Conservation (phyloP, 805 yeast species). For the Clavispora santaluciae region DNA sequence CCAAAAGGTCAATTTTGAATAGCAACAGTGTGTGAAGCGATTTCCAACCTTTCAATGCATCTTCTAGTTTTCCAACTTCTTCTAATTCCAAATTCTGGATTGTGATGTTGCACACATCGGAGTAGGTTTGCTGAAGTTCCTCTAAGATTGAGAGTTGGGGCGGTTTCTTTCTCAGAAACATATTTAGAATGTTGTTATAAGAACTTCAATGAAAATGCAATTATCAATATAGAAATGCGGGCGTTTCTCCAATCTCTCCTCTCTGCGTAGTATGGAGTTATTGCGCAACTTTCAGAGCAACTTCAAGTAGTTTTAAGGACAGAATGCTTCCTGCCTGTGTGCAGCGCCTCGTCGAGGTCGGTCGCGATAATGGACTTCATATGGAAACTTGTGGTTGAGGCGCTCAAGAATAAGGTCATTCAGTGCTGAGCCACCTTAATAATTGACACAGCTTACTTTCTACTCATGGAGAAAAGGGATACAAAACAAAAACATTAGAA, state of each 20-base stretch:
- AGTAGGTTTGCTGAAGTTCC: constrained; percentile 55
- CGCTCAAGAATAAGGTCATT: neutral
- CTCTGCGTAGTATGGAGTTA: neutral
- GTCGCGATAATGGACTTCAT: neutral
- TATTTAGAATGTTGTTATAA: constrained; percentile 10
- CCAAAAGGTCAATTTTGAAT: constrained; percentile 52
- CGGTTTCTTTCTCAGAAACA: constrained; percentile 57
- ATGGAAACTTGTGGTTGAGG: neutral
- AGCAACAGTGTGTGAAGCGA: constrained; percentile 58
- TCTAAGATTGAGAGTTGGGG: constrained; percentile 48
- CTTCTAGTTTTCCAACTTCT: constrained; percentile 46
- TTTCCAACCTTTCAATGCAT: constrained; percentile 71
- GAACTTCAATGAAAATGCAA: neutral
- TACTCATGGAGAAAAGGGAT: too few relatives aligned
- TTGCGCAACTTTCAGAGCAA: neutral
- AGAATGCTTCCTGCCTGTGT: constrained; percentile 1
- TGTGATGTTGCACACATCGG: constrained; percentile 57
- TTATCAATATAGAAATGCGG: neutral
- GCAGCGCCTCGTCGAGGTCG: neutral
- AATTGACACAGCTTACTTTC: too few relatives aligned
- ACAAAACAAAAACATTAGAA: too few relatives aligned
- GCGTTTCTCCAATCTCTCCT: neutral
- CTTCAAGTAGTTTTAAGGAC: neutral
- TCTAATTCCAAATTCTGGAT: constrained; percentile 55
- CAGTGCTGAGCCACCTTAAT: neutral